Evolutionary conservation across 1,284 basidiomycete genomes (phyloP), one percentile per base, ranked within the genome.

Genomic region (Porogramme epimiltina): DNA sequence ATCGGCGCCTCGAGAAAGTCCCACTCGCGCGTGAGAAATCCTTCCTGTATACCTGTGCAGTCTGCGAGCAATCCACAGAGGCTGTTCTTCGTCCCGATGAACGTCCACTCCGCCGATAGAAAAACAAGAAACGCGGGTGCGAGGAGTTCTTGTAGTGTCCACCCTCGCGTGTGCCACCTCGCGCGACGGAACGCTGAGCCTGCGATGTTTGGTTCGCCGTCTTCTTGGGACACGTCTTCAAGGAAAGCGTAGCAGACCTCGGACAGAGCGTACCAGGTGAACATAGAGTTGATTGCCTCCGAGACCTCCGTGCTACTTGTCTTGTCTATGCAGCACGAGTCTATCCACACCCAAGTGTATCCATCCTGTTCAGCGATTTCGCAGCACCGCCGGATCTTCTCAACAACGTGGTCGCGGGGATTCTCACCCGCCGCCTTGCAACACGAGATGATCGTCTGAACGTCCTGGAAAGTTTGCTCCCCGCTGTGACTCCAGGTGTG

Each of bases 201-300:
- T 2, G 22, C 8, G 15, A 18, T 5, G 2, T 15, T 8, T 6
- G 28, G 26, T 2, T n/a, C 31, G 10, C 3, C 22, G 9, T 15
- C 16, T 11, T 28, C 5, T 16, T 36, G 15, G 13, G 22, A 22
- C 2, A 49, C 41, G 15, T 48, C 47, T n/a, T 33, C 28, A 16
- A 48, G 47, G 24, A 31, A 48, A 4, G 40, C 47, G 26, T 40
- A 47, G 28, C 46, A 47, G 11, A 47, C 39, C 18, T 41, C 25
- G 24, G 46, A 37, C 23, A 40, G 38, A 18, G 25, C 37, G 28
- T 47, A 47, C 19, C 26, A 47, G 16, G 22, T 25, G 38, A 40
- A 47, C 46, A 47, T 53, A n/a, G 51, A 45, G 43, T 53, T 53
- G 42, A 53, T 53, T 18, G 51, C 51, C 43, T 53, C 51, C 31